Base-by-base conservation (phyloP, 1,139 yeast genomes). In the Groenewaldozyma sp. region DNA sequence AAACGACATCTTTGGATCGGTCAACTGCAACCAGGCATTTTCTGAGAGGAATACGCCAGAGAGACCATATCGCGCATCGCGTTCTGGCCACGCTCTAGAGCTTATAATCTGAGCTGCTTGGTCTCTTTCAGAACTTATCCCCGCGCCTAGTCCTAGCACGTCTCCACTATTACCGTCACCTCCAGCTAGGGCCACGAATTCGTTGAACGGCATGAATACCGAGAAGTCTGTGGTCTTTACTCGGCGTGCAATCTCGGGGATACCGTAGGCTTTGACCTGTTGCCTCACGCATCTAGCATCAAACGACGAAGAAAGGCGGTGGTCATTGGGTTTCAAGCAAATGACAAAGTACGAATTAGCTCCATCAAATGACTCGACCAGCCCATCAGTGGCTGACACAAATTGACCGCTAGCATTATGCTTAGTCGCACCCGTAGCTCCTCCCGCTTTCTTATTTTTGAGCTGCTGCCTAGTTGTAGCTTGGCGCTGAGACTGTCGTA, bases 271-370 rank as follows among this genome's bases (percentile, higher is more conserved):
- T 35, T 60, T 57, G 21, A 64, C 56, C 44, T 65, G 70, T 45
- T 65, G 68, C 17, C 67, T 53, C 10, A 65, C 67, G 43, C 68
- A 64, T 16, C 68, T 53, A 3, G 68, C 68, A 40, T 65, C 70
- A 40, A 65, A 55, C 13, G 64, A 60, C 6, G 59, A 55, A 1
- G 63, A 50, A 10, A 63, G 49, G 11, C 62, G 51, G 34, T 64
- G 59, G 38, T 65, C 70, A 41, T 65, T 65, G 4, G 70, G 70
- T 45, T 65, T 65, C 35, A 65, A 45, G 43, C 69, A 64, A 24
- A 63, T 50, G 21, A 65, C 63, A 47, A 65, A 65, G 46, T 64
- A 65, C 2, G 68, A 61, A 36, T 65, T 64, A 3, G 65, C 57
- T 7, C 53, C 58, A 14, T 62, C 65, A 45, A 65, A 58, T 2